These are phyloP conservation scores for Hemileccinum impolitum DNA, from an alignment of 768 basidiomycete genomes.

Conservation along the genomic window DNA sequence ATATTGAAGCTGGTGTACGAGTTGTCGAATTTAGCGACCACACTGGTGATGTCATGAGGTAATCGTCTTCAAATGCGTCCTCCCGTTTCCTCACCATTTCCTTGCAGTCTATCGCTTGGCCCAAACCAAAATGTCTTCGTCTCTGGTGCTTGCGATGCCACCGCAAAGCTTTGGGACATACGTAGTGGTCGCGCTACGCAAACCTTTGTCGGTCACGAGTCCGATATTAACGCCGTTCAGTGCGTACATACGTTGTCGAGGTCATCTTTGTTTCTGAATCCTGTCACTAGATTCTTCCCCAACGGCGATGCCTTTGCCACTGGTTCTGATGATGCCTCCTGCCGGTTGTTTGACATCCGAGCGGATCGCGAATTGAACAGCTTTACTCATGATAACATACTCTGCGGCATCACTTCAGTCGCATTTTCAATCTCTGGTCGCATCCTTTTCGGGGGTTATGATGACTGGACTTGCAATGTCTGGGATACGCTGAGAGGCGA, in stretches of 20 bases:
- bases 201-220: slow-evolving; percentile 98
- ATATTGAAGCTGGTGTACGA: slow-evolving; percentile 95
- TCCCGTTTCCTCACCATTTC: slow-evolving; percentile 9
- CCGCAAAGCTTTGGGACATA: slow-evolving; percentile 99
- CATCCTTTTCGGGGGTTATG: slow-evolving; percentile 97
- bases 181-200: slow-evolving; percentile 96
- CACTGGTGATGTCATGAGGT: slow-evolving; percentile 99
- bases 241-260: slow-evolving; percentile 41
- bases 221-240: slow-evolving; percentile 99
- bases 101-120: slow-evolving; percentile 80
- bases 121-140: slow-evolving; percentile 95
- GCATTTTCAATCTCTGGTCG: slow-evolving; percentile 98
- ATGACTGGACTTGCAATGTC: slow-evolving; percentile 99
- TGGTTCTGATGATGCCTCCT: slow-evolving; percentile 98
- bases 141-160: slow-evolving; percentile 98
- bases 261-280: slow-evolving; percentile 6
- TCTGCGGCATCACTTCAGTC: slow-evolving; percentile 98
- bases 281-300: slow-evolving; percentile 83
- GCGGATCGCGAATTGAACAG: slow-evolving; percentile 96
- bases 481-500: slow-evolving; percentile 99
- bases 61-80: slow-evolving; percentile 6
- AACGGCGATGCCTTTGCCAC: slow-evolving; percentile 99
- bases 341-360: slow-evolving; percentile 95
- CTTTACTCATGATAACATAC: slow-evolving; percentile 97
- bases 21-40: slow-evolving; percentile 99